Evolutionary conservation across 2,329 filamentous ascomycete genomes (phyloP).

Genomic region (Arachnomyces sp.): DNA sequence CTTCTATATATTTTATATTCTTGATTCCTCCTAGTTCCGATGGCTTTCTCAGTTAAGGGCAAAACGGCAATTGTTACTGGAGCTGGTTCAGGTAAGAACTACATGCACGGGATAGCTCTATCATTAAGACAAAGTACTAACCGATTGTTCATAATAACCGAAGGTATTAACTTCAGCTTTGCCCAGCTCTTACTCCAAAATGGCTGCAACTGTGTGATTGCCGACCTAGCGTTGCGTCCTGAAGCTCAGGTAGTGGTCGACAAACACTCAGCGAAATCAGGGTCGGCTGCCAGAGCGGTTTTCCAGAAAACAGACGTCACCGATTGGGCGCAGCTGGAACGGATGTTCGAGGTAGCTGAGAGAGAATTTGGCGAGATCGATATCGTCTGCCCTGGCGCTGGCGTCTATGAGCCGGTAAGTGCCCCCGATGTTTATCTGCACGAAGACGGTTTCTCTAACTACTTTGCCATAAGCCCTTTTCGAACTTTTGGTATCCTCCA

Average conservation of each 20-base stretch:
- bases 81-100: constrained; percentile 43
- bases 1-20: no score
- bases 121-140: constrained; percentile 1
- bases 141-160: constrained; percentile 2
- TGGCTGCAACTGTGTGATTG: constrained; percentile 41
- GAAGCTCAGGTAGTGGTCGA: constrained; percentile 37
- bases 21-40: constrained; percentile 9
- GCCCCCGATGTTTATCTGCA: background rate
- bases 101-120: background rate
- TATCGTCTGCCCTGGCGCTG: constrained; percentile 42
- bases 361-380: constrained; percentile 41
- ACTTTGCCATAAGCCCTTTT: constrained; percentile 32
- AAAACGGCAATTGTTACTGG: constrained; percentile 49
- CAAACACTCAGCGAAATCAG: constrained; percentile 23
- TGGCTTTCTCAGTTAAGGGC: constrained; percentile 35
- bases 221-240: constrained; percentile 37
- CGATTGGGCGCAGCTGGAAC: constrained; percentile 43
- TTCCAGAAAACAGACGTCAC: constrained; percentile 44
- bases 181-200: constrained; percentile 36
- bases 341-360: constrained; percentile 43
- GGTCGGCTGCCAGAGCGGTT: constrained; percentile 26
- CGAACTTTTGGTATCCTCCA: constrained; percentile 45
- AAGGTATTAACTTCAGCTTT: constrained; percentile 42
- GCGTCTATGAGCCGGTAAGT: constrained; percentile 38
- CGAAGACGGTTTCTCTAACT: background rate